These are phyloP conservation scores for Nadsonia commutata DNA, from an alignment of 1,139 yeast genomes.

Conservation along the genomic window DNA sequence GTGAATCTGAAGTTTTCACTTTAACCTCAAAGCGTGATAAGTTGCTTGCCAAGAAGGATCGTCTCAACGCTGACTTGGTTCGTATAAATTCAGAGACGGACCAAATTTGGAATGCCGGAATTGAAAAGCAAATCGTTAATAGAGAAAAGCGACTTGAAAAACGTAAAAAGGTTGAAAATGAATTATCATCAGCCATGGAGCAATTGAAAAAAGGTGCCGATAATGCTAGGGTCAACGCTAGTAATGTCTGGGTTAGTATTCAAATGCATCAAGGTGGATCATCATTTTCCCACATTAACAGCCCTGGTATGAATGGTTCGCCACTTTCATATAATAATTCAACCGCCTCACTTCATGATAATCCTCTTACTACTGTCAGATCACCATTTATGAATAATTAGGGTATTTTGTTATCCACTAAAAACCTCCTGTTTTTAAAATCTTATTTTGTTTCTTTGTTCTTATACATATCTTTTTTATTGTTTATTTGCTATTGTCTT, in stretches of 20 bases:
- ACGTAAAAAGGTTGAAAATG: constrained; percentile 17
- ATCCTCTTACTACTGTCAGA: too few species aligned
- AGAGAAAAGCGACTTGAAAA: constrained; percentile 9
- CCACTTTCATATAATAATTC: too few species aligned
- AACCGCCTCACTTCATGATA: too few species aligned
- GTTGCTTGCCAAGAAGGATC: constrained; percentile 12
- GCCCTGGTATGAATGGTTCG: too few species aligned
- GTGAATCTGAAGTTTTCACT: constrained; percentile 12
- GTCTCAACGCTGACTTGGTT: constrained; percentile 11
- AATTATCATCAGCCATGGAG: constrained; percentile 21
- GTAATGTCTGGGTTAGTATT: not conserved
- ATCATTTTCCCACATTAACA: not conserved
- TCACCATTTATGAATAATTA: too few species aligned
- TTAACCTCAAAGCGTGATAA: constrained; percentile 15
- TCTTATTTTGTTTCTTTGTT: too few species aligned
- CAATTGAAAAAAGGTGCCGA: constrained; percentile 22
- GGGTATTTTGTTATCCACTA: too few species aligned
- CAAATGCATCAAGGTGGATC: not conserved
- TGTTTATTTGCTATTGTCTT: too few species aligned
- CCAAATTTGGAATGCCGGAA: constrained; percentile 8
- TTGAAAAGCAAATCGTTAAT: constrained; percentile 8
- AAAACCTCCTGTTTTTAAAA: too few species aligned
- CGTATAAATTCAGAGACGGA: constrained; percentile 12
- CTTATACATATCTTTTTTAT: too few species aligned
- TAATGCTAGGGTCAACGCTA: constrained; percentile 8